Evolutionary conservation across 768 basidiomycete genomes (phyloP).

Genomic region (Suillus brevipes): DNA sequence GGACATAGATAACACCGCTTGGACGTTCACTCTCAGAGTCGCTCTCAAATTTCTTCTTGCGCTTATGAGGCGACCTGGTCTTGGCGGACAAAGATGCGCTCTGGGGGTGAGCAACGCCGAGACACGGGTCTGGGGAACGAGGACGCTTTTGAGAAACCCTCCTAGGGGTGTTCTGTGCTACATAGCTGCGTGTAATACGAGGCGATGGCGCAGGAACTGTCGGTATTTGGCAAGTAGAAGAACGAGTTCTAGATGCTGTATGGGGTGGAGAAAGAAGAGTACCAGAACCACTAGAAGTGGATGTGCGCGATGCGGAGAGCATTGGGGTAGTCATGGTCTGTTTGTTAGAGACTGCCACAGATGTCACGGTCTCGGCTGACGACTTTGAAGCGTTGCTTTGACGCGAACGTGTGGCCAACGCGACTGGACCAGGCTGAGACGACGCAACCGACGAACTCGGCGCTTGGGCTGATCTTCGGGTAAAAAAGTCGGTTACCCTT

Average conservation of each 20-base stretch:
- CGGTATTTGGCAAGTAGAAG: conserved; percentile 9
- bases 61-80: conserved; percentile 22
- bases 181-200: conserved; percentile 12
- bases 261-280: background rate
- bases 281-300: conserved; percentile 24
- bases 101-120: background rate
- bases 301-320: conserved; percentile 25
- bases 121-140: conserved; percentile 23
- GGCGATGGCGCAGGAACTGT: conserved; percentile 13
- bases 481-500: conserved; percentile 48
- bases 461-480: conserved; percentile 25
- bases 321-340: conserved; percentile 15
- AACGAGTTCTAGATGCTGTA: conserved; percentile 5
- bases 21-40: conserved; percentile 11
- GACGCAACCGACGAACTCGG: conserved; percentile 18
- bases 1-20: conserved; percentile 13
- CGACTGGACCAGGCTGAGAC: conserved; percentile 6
- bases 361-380: background rate
- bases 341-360: background rate
- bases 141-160: conserved; percentile 24
- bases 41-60: conserved; percentile 19
- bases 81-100: conserved; percentile 14
- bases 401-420: conserved; percentile 15
- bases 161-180: conserved; percentile 14
- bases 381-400: conserved; percentile 11